A percentile compares a stretch with the other conserved stretches of the same genome.
These are phyloP conservation scores for Wickerhamiella galacta DNA, from an alignment of 805 yeast genomes.

Conservation along the genomic window DNA sequence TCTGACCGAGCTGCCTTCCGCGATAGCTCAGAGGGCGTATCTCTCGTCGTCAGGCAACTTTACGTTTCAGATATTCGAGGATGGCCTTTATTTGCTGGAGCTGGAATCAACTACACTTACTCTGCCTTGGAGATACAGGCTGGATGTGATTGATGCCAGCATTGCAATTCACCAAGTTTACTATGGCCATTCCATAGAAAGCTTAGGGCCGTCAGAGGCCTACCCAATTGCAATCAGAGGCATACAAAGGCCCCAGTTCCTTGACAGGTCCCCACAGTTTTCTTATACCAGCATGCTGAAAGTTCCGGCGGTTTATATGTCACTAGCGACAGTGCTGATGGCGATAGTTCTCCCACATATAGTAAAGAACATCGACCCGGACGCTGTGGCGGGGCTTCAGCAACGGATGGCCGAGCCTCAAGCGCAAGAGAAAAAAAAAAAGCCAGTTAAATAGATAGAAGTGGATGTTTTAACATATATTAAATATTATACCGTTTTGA, in stretches of 20 bases:
- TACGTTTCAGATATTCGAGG: constrained; percentile 6
- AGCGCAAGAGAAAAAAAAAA: no score
- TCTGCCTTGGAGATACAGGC: constrained; percentile 6
- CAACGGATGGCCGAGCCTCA: no score
- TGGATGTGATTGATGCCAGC: constrained; percentile 13
- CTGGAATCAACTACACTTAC: constrained; percentile 10
- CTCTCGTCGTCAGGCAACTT: constrained; percentile 10
- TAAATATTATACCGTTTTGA: no score
- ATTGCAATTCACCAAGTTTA: constrained; percentile 15
- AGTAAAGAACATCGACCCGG: constrained; percentile 21
- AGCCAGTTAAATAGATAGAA: no score
- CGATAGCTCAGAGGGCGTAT: constrained; percentile 2
- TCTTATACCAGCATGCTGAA: constrained; percentile 19
- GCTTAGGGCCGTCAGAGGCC: constrained; percentile 18
- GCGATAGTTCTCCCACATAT: constrained; percentile 21
- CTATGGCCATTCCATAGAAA: constrained; percentile 17
- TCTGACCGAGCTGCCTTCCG: constrained; percentile 4
- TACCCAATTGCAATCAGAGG: constrained; percentile 19
- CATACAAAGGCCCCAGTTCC: neutral
- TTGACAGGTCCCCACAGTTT: constrained; percentile 15
- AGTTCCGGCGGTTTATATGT: constrained; percentile 23
- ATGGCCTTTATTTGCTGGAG: constrained; percentile 8
- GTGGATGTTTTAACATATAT: no score
- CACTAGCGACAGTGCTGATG: constrained; percentile 19
- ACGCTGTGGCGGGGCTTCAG: neutral